Evolutionary conservation across 2,329 filamentous ascomycete species (phyloP), one percentile per base, ranked within the genome.

Genomic region (Ceratocystis destructans): DNA sequence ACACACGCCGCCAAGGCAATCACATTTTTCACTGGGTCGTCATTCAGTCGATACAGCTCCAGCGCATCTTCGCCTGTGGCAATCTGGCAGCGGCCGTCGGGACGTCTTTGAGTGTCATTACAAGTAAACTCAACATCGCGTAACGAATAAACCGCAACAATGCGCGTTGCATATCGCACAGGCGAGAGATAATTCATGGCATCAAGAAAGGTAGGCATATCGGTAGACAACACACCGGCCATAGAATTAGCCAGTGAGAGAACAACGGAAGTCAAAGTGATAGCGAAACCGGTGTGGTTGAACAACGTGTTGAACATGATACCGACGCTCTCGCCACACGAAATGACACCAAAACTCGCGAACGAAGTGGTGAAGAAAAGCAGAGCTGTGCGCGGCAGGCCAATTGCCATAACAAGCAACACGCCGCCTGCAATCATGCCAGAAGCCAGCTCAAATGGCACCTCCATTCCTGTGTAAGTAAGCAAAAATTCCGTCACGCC

Each of bases 251-350:
- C 85, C 6, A 92, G 81, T 0, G 84, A 85, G 2, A 92, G 78
- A 20, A 91, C 78, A 53, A 89, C 80, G 0, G 82, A 85, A 69
- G 87, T 89, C 66, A 89, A 75, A 70, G 89, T 90, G 67, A 91
- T 83, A 0, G 87, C 87, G 73, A 91, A 91, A 1, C 88, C 88
- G 0, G 87, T 88, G 72, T 91, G 87, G 6, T 73, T 74, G 73
- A 90, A 88, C 7, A 91, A 76, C 0, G 87, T 90, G 75, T 90
- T 90, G 78, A 91, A 91, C 76, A 90, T 84, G 72, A 92, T 90
- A 0, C 88, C 88, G 0, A 91, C 72, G 64, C 84, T 87, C 76
- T 91, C 88, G 31, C 88, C 88, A 71, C 87, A 90, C 65, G 79
- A 86, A 17, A 89, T 86, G 65, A 91, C 83, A 70, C 84, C 87